Evolutionary conservation across 352 stramenopile genomes (phyloP), one percentile per base, ranked within the genome.

Genomic region (Pythium aristosporum): DNA sequence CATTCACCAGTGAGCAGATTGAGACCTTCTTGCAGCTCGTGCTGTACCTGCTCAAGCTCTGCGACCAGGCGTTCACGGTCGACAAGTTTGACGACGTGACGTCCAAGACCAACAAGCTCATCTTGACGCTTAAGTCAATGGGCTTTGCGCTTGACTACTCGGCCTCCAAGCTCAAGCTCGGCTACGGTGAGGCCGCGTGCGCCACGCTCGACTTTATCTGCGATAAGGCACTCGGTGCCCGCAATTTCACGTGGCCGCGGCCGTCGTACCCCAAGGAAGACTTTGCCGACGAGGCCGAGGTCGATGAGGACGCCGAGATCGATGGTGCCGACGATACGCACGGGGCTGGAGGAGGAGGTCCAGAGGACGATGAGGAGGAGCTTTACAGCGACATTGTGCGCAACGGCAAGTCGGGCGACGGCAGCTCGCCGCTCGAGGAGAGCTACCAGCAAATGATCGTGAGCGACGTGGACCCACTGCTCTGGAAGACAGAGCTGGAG

Each of bases 41-140:
- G 21, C 74, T 75, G 8, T 91, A 77, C 55, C 65, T 94, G 18
- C 87, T 94, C 70, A 90, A 91, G 59, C 75, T 85, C 43, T 85
- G 77, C 67, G 73, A 82, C 63, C 86, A 93, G 59, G 86, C 92
- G 18, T 89, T 94, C 57, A 74, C 79, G 23, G 79, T 94, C 44
- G 86, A 94, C 78, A 94, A 94, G 73, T 94, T 92, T 68, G 86
- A 94, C 78, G 84, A 94, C 72, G 80, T 85, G 32, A 91, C 88
- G 71, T 92, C 86, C 43, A 92, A 82, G 63, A 77, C 92, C 68
- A 94, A 94, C 78, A 94, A 94, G 59, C 80, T 94, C 53, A 92
- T 94, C 54, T 68, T 94, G 16, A 78, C 80, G 49, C 79, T 92
- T 57, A 94, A 94, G 61, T 76, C 85, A 20, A 68, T 94, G 57